A percentile compares a stretch with the other conserved stretches of the same genome.
phyloP scores from a whole-genome alignment of 139 green algal species.

The Chlamydomonas applanata region DNA sequence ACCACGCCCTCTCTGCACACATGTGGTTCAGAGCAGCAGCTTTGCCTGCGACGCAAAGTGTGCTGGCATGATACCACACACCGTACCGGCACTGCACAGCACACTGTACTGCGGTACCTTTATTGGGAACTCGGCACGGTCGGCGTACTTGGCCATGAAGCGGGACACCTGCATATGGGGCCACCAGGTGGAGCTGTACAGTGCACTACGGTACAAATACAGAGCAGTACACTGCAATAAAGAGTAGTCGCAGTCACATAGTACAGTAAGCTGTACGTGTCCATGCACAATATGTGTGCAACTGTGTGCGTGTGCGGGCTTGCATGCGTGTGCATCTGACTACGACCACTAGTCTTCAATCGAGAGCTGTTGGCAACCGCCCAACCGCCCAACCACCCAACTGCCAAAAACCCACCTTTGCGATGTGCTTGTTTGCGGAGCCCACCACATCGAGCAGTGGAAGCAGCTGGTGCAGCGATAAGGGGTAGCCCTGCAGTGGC shows the following conservation, averaged over 20 bases:
- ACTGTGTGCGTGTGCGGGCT: background rate
- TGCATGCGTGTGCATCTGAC: too few species aligned
- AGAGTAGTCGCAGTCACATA: too few species aligned
- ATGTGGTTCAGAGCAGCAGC: too few species aligned
- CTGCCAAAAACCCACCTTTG: slow-evolving; percentile 30
- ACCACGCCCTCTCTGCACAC: too few species aligned
- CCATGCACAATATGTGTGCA: background rate
- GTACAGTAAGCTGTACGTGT: too few species aligned
- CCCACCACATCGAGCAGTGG: slow-evolving; percentile 80
- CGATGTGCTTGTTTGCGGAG: slow-evolving; percentile 79
- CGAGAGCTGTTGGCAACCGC: too few species aligned
- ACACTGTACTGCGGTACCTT: too few species aligned
- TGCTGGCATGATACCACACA: too few species aligned
- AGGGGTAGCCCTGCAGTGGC: slow-evolving; percentile 54
- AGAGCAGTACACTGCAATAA: too few species aligned
- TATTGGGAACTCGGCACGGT: slow-evolving; percentile 76
- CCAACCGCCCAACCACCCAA: background rate
- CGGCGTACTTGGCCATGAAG: slow-evolving; percentile 73
- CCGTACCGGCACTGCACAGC: too few species aligned
- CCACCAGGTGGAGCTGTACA: background rate
- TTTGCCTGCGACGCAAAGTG: too few species aligned
- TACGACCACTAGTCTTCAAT: too few species aligned
- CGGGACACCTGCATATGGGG: slow-evolving; percentile 28
- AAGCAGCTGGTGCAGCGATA: slow-evolving; percentile 68
- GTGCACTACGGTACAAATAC: background rate